These are phyloP conservation scores for Globisporangium iwayamae DNA, from an alignment of 352 stramenopile species.

Conservation along the genomic window DNA sequence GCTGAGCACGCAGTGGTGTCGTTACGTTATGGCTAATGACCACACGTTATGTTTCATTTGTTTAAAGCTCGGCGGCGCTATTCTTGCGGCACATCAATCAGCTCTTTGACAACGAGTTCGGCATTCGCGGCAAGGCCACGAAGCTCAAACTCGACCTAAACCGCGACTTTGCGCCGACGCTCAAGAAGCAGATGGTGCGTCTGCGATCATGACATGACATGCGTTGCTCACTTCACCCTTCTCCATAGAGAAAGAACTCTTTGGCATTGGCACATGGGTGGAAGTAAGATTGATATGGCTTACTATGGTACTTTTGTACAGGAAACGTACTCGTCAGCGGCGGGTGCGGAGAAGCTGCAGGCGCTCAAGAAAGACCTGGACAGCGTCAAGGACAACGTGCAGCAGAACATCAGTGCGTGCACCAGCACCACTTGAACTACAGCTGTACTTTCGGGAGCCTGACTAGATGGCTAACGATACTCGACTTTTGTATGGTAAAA, in stretches of 20 bases:
- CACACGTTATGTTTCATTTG: background rate
- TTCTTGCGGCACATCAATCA: constrained; percentile 87
- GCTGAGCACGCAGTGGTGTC: too few species aligned
- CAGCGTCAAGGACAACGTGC: constrained; percentile 71
- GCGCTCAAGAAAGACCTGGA: constrained; percentile 81
- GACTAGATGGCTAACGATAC: background rate
- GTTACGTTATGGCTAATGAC: background rate
- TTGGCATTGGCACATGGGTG: too few species aligned
- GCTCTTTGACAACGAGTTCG: constrained; percentile 83
- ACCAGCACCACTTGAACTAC: too few species aligned
- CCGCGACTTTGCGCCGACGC: constrained; percentile 70
- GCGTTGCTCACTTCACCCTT: background rate
- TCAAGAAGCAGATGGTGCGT: constrained; percentile 84
- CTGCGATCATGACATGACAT: background rate
- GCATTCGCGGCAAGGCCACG: constrained; percentile 82
- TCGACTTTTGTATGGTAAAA: background rate
- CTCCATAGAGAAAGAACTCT: too few species aligned
- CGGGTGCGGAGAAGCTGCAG: constrained; percentile 71
- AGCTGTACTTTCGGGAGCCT: background rate
- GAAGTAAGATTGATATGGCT: too few species aligned
- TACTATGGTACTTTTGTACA: constrained; percentile 17
- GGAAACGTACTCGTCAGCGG: constrained; percentile 77
- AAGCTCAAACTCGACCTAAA: constrained; percentile 89
- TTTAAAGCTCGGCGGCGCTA: constrained; percentile 57
- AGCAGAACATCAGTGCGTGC: constrained; percentile 77